Evolutionary conservation across 352 stramenopile genomes (phyloP).

Genomic region (Phytophthora pisi): DNA sequence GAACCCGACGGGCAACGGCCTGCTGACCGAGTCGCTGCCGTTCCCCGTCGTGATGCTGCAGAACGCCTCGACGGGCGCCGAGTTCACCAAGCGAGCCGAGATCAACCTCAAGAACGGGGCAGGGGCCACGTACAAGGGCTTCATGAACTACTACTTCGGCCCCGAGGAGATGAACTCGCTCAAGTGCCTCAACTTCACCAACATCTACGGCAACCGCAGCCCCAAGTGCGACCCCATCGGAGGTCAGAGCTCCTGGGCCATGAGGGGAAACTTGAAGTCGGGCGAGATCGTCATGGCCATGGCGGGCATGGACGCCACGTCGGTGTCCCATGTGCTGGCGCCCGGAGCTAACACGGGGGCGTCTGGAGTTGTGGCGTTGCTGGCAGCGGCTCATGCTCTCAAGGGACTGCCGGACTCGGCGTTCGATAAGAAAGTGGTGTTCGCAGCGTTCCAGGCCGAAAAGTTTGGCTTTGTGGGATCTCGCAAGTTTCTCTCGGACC

Average conservation of each 20-base stretch:
- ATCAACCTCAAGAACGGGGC: constrained; percentile 54
- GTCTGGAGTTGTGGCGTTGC: constrained; percentile 75
- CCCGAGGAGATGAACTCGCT: constrained; percentile 73
- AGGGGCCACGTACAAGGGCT: constrained; percentile 71
- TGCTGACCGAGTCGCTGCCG: constrained; percentile 48
- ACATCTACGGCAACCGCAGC: constrained; percentile 67
- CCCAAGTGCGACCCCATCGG: constrained; percentile 83
- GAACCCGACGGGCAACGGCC: constrained; percentile 62
- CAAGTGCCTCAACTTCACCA: constrained; percentile 75
- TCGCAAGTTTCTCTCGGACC: constrained; percentile 73
- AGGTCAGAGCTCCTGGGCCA: constrained; percentile 73
- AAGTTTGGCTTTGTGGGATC: constrained; percentile 87
- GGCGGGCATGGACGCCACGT: constrained; percentile 78
- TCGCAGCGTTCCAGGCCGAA: constrained; percentile 82
- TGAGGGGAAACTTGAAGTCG: constrained; percentile 57
- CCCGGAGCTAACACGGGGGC: constrained; percentile 78
- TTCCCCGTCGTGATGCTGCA: constrained; percentile 78
- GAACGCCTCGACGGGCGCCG: constrained; percentile 36
- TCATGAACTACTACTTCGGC: constrained; percentile 89
- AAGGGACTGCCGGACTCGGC: constrained; percentile 64
- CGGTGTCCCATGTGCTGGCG: constrained; percentile 71
- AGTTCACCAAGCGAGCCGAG: constrained; percentile 59
- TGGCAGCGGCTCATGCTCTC: constrained; percentile 73
- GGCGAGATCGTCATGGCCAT: constrained; percentile 75
- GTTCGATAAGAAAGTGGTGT: constrained; percentile 80